These are phyloP conservation scores for Sporothrix brunneoviolacea DNA, from an alignment of 2,329 filamentous ascomycete genomes.

Conservation along the genomic window DNA sequence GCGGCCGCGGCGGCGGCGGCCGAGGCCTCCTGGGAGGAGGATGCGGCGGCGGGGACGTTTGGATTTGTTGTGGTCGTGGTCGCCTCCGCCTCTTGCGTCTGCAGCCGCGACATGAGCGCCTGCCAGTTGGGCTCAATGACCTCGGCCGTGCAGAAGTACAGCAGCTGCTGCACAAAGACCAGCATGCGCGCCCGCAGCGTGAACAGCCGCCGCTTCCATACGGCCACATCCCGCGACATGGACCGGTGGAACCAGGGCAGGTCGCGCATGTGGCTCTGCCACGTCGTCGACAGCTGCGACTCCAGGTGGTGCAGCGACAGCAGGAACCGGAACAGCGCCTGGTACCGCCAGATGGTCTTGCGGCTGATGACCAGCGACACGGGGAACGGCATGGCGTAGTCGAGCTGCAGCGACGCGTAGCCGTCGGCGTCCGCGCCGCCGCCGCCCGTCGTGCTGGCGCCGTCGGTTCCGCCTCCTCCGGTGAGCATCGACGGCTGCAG, in stretches of 20 bases:
- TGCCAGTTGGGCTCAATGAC: slow-evolving; percentile 98
- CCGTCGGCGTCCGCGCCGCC: slow-evolving; percentile 82
- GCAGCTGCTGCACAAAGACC: slow-evolving; percentile 90
- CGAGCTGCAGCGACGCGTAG: slow-evolving; percentile 87
- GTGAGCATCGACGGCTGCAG: slow-evolving; percentile 64
- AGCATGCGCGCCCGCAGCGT: slow-evolving; percentile 90
- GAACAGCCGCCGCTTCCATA: slow-evolving; percentile 91
- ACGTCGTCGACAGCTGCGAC: slow-evolving; percentile 75
- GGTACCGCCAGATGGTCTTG: slow-evolving; percentile 95
- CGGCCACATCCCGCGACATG: slow-evolving; percentile 65
- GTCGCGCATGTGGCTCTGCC: slow-evolving; percentile 82
- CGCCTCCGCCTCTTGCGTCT: slow-evolving; percentile 43
- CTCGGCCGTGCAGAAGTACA: slow-evolving; percentile 95
- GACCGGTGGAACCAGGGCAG: slow-evolving; percentile 77
- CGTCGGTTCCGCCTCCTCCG: slow-evolving; percentile 61
- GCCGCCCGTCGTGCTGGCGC: slow-evolving; percentile 77
- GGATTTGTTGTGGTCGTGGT: slow-evolving; percentile 2
- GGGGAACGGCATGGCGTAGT: slow-evolving; percentile 91
- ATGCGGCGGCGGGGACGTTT: no score
- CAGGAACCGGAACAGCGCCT: slow-evolving; percentile 90
- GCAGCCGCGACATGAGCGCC: slow-evolving; percentile 80
- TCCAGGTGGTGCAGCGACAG: slow-evolving; percentile 86
- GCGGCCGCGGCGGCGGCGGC: slow-evolving; percentile 24
- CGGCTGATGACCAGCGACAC: slow-evolving; percentile 91
- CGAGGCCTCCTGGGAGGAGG: slow-evolving; percentile 9